Conservation (phyloP, 129 eudicot genomes). For the Escallonia herrerae region DNA sequence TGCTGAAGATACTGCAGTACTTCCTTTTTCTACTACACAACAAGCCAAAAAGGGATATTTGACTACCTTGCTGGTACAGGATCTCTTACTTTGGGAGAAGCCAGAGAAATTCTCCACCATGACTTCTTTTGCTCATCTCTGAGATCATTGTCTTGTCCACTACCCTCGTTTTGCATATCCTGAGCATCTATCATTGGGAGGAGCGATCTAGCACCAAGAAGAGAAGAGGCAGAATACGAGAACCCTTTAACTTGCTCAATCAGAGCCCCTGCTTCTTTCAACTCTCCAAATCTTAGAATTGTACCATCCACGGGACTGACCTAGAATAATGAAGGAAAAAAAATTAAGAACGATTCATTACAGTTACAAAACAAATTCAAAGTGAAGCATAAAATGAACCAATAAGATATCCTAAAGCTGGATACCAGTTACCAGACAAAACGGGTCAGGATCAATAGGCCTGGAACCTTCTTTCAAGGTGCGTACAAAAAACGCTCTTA, state of each 20-base stretch:
- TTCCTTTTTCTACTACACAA: not conserved
- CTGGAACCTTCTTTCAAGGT: conserved; percentile 81
- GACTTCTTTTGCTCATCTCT: conserved; percentile 46
- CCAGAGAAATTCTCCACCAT: conserved; percentile 91
- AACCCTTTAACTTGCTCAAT: conserved; percentile 97
- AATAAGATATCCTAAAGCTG: conserved; percentile 27
- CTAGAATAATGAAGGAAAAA: conserved; percentile 27
- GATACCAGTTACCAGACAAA: conserved; percentile 99
- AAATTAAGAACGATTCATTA: not conserved
- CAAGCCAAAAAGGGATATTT: not conserved
- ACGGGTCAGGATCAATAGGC: conserved; percentile 77
- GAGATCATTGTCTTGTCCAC: conserved; percentile 24
- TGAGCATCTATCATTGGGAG: conserved; percentile 43
- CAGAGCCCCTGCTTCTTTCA: conserved; percentile 71
- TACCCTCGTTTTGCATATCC: conserved; percentile 29
- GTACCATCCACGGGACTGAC: conserved; percentile 96
- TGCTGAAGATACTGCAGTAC: not conserved
- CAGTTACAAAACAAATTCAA: not conserved
- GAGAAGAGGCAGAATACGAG: conserved; percentile 79
- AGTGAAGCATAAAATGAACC: not conserved
- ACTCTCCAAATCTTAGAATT: conserved; percentile 75
- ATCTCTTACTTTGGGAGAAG: conserved; percentile 86
- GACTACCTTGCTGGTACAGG: conserved; percentile 48
- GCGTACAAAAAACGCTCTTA: conserved; percentile 71
- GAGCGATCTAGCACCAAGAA: conserved; percentile 64